These are phyloP conservation scores for Chaetomium olivaceum DNA, from an alignment of 2,329 filamentous ascomycete species.

Conservation along the genomic window DNA sequence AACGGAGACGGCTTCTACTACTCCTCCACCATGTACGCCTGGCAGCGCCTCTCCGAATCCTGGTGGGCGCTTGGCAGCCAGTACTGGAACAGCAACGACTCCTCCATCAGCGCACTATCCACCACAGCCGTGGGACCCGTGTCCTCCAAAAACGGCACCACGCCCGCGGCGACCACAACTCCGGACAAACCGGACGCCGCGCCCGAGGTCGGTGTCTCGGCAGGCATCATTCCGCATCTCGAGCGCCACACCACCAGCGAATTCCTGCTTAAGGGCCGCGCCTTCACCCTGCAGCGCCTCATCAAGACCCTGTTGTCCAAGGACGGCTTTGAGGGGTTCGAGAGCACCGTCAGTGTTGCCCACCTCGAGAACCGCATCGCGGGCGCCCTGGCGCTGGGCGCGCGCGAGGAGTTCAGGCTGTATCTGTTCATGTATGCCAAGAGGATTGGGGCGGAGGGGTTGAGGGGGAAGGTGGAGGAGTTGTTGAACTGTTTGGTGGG, in stretches of 20 bases:
- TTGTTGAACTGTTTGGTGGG: constrained; percentile 79
- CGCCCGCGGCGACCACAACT: not conserved
- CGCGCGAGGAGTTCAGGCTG: constrained; percentile 87
- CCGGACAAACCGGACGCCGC: constrained; percentile 38
- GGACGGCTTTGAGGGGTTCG: constrained; percentile 90
- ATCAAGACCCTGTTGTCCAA: constrained; percentile 85
- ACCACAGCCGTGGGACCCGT: constrained; percentile 66
- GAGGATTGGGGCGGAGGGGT: constrained; percentile 84
- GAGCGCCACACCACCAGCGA: constrained; percentile 95
- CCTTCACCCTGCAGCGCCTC: constrained; percentile 86
- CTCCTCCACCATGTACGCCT: constrained; percentile 78
- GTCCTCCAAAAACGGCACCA: constrained; percentile 41
- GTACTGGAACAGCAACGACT: constrained; percentile 98
- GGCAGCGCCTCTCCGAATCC: constrained; percentile 93
- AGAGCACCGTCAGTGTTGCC: constrained; percentile 86
- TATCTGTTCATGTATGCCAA: constrained; percentile 99
- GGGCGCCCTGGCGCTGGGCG: constrained; percentile 78
- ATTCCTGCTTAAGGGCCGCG: constrained; percentile 84
- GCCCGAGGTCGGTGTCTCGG: constrained; percentile 64
- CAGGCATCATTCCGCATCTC: constrained; percentile 88
- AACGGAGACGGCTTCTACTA: constrained; percentile 96
- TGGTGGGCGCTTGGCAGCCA: constrained; percentile 99
- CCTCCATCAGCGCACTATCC: constrained; percentile 78
- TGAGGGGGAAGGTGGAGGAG: constrained; percentile 89
- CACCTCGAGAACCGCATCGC: constrained; percentile 95